Conservation (phyloP, 2,329 filamentous ascomycete species). For the Dendryphion nanum region DNA sequence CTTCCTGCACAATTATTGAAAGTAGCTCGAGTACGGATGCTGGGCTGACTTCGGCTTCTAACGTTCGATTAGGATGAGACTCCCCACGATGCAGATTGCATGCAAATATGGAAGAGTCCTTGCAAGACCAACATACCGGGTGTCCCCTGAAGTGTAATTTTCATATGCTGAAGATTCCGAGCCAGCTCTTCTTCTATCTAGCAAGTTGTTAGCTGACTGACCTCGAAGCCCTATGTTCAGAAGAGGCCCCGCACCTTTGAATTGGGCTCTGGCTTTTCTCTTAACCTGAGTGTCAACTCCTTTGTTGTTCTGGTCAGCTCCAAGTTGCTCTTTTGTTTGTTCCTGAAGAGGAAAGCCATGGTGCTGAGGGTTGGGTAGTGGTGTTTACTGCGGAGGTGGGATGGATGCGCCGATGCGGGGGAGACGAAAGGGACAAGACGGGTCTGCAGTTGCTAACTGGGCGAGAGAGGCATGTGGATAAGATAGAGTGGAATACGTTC, state of each 20-base stretch:
- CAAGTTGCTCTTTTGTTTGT: slow-evolving; percentile 59
- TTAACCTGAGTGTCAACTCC: slow-evolving; percentile 60
- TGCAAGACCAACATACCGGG: slow-evolving; percentile 61
- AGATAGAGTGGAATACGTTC: no score
- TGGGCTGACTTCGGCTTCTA: slow-evolving; percentile 81
- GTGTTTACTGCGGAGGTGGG: slow-evolving; percentile 16
- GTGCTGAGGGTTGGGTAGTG: slow-evolving; percentile 14
- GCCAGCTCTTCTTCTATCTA: slow-evolving; percentile 84
- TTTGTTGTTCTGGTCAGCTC: slow-evolving; percentile 64
- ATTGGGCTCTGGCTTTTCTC: slow-evolving; percentile 55
- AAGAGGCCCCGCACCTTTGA: slow-evolving; percentile 59
- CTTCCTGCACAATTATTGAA: slow-evolving; percentile 80
- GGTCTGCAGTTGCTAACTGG: neutral
- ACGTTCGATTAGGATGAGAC: no score
- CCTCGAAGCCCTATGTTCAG: no score
- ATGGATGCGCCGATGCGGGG: slow-evolving; percentile 2
- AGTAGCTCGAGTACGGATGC: slow-evolving; percentile 88
- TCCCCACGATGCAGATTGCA: no score
- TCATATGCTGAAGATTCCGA: slow-evolving; percentile 85
- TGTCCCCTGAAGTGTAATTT: slow-evolving; percentile 87
- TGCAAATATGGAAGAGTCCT: no score
- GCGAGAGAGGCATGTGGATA: neutral
- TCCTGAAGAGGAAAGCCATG: slow-evolving; percentile 72
- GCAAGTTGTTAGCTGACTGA: neutral
- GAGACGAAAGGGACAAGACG: slow-evolving; percentile 3